These are phyloP conservation scores for Cercospora zeae-maydis DNA, from an alignment of 2,329 filamentous ascomycete species.

Conservation along the genomic window DNA sequence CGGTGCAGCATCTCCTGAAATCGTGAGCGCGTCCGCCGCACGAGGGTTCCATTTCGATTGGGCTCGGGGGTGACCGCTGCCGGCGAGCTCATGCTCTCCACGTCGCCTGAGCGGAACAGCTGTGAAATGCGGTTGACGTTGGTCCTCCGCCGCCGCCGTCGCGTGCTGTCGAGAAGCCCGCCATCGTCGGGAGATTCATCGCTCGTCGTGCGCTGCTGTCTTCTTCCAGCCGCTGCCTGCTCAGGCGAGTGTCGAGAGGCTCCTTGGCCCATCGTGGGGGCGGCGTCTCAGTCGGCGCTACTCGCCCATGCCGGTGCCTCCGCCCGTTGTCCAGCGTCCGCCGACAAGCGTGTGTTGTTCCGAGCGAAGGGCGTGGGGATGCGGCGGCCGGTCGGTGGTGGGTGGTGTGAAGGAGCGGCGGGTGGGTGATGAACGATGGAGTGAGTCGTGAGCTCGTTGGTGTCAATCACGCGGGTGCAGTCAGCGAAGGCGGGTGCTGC, in stretches of 20 bases:
- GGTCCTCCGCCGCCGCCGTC: constrained; percentile 7
- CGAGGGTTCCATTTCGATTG: constrained; percentile 14
- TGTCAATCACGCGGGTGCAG: not conserved
- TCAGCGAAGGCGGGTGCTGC: not conserved
- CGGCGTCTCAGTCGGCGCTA: constrained; percentile 1
- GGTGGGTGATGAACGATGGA: not conserved
- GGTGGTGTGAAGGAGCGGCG: not conserved
- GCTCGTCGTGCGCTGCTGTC: constrained; percentile 1
- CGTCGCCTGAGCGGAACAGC: constrained; percentile 11
- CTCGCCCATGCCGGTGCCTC: constrained; percentile 9
- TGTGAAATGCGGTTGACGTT: constrained; percentile 17
- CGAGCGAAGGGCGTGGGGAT: not conserved
- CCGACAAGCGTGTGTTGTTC: not conserved
- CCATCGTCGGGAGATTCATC: constrained; percentile 8
- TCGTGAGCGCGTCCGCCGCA: constrained; percentile 26
- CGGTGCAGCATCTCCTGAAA: constrained; percentile 24
- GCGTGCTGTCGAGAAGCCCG: constrained; percentile 4
- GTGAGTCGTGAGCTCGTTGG: not conserved
- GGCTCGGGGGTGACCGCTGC: constrained; percentile 6
- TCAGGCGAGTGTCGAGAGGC: constrained; percentile 9
- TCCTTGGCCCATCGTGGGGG: constrained; percentile 10
- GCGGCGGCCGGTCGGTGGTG: not conserved
- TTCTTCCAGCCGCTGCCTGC: not conserved
- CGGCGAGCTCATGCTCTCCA: constrained; percentile 2
- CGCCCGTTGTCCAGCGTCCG: not conserved